These are phyloP conservation scores for Heritiera fomes DNA, from an alignment of 345 rosid species.

Conservation along the genomic window DNA sequence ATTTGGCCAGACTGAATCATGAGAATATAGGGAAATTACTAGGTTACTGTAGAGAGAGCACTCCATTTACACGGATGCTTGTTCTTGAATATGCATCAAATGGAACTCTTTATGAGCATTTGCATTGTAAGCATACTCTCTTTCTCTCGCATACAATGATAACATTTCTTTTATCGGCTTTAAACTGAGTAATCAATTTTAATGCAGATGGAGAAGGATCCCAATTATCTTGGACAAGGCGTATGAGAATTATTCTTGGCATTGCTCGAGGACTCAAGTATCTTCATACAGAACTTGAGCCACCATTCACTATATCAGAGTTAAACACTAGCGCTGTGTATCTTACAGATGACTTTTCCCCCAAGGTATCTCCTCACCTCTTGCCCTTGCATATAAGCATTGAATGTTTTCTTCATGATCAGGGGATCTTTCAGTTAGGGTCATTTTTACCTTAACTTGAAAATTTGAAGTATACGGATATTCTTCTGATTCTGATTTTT, in stretches of 20 bases:
- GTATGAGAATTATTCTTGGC: constrained; percentile 88
- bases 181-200: constrained; percentile 22
- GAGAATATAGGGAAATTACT: constrained; percentile 78
- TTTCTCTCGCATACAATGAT: neutral
- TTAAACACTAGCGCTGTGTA: constrained; percentile 84
- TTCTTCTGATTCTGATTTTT: neutral
- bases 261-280: constrained; percentile 88
- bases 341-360: constrained; percentile 94
- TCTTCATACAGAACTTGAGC: constrained; percentile 84
- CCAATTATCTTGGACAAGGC: constrained; percentile 80
- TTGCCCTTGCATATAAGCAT: constrained; percentile 1
- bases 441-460: neutral
- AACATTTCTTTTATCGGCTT: constrained; percentile 9
- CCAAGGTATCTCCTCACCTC: constrained; percentile 57
- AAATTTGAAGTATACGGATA: neutral
- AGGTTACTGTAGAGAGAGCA: constrained; percentile 83
- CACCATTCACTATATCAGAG: constrained; percentile 91
- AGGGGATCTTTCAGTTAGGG: neutral
- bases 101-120: constrained; percentile 92
- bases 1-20: constrained; percentile 86
- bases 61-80: constrained; percentile 88
- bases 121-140: constrained; percentile 71
- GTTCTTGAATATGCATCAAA: constrained; percentile 94
- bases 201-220: constrained; percentile 87
- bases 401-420: neutral